These are phyloP conservation scores for Vitellaria paradoxa DNA, from an alignment of 179 eudicot species.

Conservation along the genomic window DNA sequence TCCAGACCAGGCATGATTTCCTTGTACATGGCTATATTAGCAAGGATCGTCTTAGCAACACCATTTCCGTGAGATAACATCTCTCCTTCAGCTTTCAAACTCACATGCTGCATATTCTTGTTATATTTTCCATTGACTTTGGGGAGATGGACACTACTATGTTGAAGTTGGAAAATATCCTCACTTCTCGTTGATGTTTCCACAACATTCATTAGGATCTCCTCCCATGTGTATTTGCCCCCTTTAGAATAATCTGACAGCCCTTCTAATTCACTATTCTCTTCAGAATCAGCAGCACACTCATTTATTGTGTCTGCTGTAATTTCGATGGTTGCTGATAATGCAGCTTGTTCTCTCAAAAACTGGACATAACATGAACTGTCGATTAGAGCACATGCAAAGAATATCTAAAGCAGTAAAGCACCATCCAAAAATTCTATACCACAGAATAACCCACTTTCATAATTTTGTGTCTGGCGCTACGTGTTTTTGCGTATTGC, in stretches of 20 bases:
- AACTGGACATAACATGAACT: constrained; percentile 41
- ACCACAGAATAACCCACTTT: constrained; percentile 41
- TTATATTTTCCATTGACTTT: constrained; percentile 83
- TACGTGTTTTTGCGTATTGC: constrained; percentile 92
- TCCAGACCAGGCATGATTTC: constrained; percentile 82
- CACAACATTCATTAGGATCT: constrained; percentile 42
- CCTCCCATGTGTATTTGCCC: constrained; percentile 45
- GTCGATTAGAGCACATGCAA: constrained; percentile 13
- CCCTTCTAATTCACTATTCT: constrained; percentile 36
- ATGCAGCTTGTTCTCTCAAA: constrained; percentile 83
- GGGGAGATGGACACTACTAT: constrained; percentile 39
- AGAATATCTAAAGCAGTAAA: neutral
- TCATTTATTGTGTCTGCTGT: constrained; percentile 55
- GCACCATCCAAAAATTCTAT: neutral
- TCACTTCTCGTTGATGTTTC: constrained; percentile 39
- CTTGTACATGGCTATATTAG: constrained; percentile 58
- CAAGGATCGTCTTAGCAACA: constrained; percentile 59
- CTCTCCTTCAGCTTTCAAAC: constrained; percentile 51
- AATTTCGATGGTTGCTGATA: constrained; percentile 57
- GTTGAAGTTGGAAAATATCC: constrained; percentile 40
- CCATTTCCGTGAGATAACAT: constrained; percentile 59
- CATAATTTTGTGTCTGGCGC: constrained; percentile 94
- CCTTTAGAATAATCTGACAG: constrained; percentile 42
- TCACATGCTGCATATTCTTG: constrained; percentile 53
- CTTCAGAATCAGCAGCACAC: constrained; percentile 50